Conservation (phyloP, 2,329 filamentous ascomycete species). For the Epichloe amarillans region DNA sequence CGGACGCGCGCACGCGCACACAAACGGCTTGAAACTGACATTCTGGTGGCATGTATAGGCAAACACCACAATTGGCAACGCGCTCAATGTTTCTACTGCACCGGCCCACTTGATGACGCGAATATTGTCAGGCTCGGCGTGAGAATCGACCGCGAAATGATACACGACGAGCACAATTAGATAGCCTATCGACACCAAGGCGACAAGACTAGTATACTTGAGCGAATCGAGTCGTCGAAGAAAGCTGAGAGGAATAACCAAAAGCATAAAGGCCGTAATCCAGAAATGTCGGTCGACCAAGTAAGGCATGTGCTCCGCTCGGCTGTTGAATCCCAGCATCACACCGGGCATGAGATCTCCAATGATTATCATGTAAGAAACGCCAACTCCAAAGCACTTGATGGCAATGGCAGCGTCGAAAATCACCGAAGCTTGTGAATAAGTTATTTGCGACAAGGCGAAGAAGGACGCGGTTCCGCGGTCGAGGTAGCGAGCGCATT, state of each 20-base stretch:
- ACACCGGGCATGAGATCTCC: conserved; percentile 97
- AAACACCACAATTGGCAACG: conserved; percentile 90
- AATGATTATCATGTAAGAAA: conserved; percentile 97
- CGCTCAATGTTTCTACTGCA: conserved; percentile 64
- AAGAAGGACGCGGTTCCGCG: conserved; percentile 85
- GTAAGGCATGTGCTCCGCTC: conserved; percentile 50
- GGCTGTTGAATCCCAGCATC: conserved; percentile 62
- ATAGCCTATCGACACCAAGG: conserved; percentile 86
- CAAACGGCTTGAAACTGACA: conserved; percentile 32
- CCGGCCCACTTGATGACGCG: conserved; percentile 69
- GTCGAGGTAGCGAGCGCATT: conserved; percentile 87
- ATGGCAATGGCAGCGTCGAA: conserved; percentile 94
- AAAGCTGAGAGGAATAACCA: conserved; percentile 91
- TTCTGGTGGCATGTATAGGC: conserved; percentile 99
- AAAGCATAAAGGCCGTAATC: conserved; percentile 94
- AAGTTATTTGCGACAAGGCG: conserved; percentile 91
- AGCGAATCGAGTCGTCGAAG: conserved; percentile 82
- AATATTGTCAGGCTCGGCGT: conserved; percentile 60
- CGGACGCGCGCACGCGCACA: not conserved
- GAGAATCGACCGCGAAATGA: conserved; percentile 73
- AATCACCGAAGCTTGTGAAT: conserved; percentile 86
- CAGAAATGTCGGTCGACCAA: conserved; percentile 87
- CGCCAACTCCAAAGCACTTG: conserved; percentile 94
- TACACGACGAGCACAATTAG: conserved; percentile 86
- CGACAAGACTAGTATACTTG: conserved; percentile 91